Percentiles rank a stretch among this genome's conserved stretches.
These are phyloP conservation scores for Claviceps fusiformis DNA, from an alignment of 2,329 filamentous ascomycete genomes.

Conservation along the genomic window DNA sequence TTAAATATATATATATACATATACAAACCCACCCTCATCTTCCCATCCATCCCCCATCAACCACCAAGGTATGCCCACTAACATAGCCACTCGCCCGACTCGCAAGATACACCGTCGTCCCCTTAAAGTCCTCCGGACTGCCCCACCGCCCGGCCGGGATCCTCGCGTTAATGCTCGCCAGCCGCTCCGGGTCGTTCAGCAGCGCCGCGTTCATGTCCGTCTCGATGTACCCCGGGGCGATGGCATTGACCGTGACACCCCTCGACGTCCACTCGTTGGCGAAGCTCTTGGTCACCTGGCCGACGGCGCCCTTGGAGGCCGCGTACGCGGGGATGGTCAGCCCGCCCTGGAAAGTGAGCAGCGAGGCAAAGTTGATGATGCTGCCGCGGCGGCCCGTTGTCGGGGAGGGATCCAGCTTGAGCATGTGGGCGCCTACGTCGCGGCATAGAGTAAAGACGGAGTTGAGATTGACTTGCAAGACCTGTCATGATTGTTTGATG, in stretches of 20 bases:
- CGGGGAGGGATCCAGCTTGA: conserved; percentile 35
- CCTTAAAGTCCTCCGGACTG: conserved; percentile 75
- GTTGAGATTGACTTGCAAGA: conserved; percentile 77
- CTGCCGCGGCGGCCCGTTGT: conserved; percentile 45
- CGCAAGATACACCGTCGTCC: conserved; percentile 63
- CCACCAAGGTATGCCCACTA: conserved; percentile 65
- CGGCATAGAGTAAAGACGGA: conserved; percentile 68
- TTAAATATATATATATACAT: too few species aligned
- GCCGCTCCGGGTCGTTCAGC: conserved; percentile 55
- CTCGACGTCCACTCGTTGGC: conserved; percentile 75
- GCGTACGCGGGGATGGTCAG: conserved; percentile 82
- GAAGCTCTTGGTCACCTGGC: conserved; percentile 72
- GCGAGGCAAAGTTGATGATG: conserved; percentile 74
- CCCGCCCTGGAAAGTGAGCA: conserved; percentile 76
- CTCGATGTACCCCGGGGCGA: conserved; percentile 79
- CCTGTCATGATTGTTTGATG: conserved; percentile 25
- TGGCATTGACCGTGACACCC: conserved; percentile 74
- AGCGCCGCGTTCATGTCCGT: conserved; percentile 92
- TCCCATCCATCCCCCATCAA: conserved; percentile 92
- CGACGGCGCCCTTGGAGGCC: conserved; percentile 72
- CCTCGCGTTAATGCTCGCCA: conserved; percentile 60
- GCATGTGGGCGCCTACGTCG: conserved; percentile 69
- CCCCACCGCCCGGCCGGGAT: conserved; percentile 84
- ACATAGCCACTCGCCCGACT: conserved; percentile 69
- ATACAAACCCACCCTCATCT: conserved; percentile 29